These are phyloP conservation scores for Spongospora subterranea DNA, from an alignment of 208 protist genomes.

Conservation along the genomic window DNA sequence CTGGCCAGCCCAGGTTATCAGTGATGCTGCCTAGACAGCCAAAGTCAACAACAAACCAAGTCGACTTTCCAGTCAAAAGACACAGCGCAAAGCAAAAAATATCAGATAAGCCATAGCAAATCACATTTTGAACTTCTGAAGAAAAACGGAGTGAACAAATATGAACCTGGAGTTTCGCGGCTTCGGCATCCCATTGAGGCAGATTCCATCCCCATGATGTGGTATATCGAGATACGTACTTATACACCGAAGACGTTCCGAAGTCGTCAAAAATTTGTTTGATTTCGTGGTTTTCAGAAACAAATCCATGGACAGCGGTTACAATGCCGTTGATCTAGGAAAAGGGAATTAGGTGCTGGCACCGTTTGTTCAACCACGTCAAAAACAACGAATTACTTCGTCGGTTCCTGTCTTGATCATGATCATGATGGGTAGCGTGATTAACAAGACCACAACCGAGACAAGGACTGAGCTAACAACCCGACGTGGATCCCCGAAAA, in stretches of 20 bases:
- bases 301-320: background rate
- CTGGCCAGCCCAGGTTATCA: background rate
- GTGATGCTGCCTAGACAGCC: too few species aligned
- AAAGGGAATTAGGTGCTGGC: too few species aligned
- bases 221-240: background rate
- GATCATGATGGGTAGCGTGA: background rate
- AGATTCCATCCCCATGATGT: background rate
- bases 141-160: background rate
- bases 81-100: too few species aligned
- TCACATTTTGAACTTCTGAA: background rate
- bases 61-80: too few species aligned
- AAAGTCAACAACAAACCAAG: too few species aligned
- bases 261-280: background rate
- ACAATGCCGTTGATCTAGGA: constrained; percentile 12
- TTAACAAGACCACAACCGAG: background rate
- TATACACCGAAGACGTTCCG: background rate
- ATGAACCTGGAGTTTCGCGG: background rate
- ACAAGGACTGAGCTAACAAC: background rate
- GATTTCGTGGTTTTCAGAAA: background rate
- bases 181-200: constrained; percentile 7
- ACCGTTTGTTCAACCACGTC: too few species aligned
- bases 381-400: background rate
- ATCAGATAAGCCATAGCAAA: too few species aligned
- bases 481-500: background rate
- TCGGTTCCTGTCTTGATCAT: background rate